A percentile compares a stretch with the other conserved stretches of the same genome.
phyloP scores from a whole-genome alignment of 768 basidiomycete species.

The Agaricus subrufescens region DNA sequence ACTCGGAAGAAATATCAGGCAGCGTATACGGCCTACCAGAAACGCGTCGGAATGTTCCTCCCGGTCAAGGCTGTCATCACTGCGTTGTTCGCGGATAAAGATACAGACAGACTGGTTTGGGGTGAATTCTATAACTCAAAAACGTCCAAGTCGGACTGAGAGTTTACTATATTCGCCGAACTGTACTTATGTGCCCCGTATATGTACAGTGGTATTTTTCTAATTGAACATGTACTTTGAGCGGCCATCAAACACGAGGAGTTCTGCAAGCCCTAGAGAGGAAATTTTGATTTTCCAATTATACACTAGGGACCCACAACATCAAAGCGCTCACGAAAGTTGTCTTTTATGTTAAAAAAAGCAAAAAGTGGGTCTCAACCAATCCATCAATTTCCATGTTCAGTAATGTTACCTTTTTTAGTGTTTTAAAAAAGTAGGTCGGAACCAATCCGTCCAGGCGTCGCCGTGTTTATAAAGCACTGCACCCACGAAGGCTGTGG shows the following conservation, averaged over 20 bases:
- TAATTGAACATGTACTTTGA: too few relatives aligned
- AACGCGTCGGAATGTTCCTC: slow-evolving; percentile 76
- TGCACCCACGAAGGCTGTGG: background rate
- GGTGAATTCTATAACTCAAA: slow-evolving; percentile 4
- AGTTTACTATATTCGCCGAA: background rate
- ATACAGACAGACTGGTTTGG: slow-evolving; percentile 1
- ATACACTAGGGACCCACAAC: background rate
- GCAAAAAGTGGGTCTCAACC: slow-evolving; percentile 6
- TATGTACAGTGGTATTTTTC: background rate
- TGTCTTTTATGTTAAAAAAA: background rate
- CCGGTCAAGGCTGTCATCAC: slow-evolving; percentile 1
- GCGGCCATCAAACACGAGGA: too few relatives aligned
- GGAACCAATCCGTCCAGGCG: slow-evolving; percentile 2
- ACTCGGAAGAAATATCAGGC: slow-evolving; percentile 67
- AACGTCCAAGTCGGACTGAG: background rate
- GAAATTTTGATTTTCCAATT: background rate
- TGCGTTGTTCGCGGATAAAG: background rate
- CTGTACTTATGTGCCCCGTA: too few relatives aligned
- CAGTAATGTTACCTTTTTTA: slow-evolving; percentile 3
- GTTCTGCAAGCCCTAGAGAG: background rate
- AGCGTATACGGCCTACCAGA: slow-evolving; percentile 67
- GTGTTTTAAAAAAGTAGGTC: slow-evolving; percentile 1
- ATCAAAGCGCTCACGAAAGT: background rate
- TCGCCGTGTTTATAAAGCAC: background rate
- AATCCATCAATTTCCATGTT: slow-evolving; percentile 2